Base-by-base conservation (phyloP, 306 rosid genomes). In the Quercus engelmannii region DNA sequence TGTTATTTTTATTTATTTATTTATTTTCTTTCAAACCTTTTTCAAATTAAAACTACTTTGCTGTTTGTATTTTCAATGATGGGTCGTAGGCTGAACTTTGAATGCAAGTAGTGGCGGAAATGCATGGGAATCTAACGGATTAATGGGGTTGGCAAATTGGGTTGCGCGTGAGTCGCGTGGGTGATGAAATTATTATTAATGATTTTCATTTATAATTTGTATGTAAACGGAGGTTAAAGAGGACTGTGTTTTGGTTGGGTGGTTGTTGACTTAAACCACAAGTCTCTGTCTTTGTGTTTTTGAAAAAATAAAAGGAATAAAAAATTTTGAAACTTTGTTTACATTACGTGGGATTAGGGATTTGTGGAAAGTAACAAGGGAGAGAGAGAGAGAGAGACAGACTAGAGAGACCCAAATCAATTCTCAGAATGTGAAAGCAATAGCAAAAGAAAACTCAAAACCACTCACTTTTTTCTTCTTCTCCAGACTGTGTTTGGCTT, bases 221-320 rank as follows among this genome's bases (percentile, higher is more conserved):
- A 2, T 26, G 3, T 26, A 26, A 26, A 26, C 28, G 3, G 28
- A 26, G 28, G 28, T 2, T 2, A 26, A 26, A 26, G 46, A 17
- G 3, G 49, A 18, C 3, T 23, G 35, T 5, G 68, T 25, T 61
- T 26, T 25, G 31, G 35, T 25, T 67, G 75, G 75, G 52, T 75
- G 33, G 71, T 72, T 82, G 73, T 82, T 85, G 84, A 81, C 85
- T 18, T 18, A 49, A 33, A 41, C 46, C 46, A 41, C 46, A 41
- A 41, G 43, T 8, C 11, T 8, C 2, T 41, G 46, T 41, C 46
- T 41, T 8, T 41, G 3, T 41, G 11, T 7, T 41, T 41, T 41
- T 41, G 46, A 2, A 41, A 7, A 38, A 5, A 33, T 26, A 38
- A 38, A 38, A 1, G 2, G 46, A 41, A 41, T 7, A 38, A 38